Base-by-base conservation (phyloP, 2,329 filamentous ascomycete species). In the Lachnellula subtilissima region DNA sequence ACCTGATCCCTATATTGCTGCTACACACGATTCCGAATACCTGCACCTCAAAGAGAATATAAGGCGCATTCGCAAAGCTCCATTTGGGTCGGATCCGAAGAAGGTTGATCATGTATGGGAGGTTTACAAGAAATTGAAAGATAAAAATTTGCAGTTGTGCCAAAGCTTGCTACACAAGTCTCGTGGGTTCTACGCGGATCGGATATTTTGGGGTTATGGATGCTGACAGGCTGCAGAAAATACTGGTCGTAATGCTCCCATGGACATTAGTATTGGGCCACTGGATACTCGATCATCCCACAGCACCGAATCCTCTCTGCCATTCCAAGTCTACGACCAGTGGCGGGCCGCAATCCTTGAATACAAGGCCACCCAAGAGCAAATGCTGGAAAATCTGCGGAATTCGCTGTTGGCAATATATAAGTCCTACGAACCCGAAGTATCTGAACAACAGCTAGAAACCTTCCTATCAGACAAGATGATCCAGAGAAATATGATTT, bases 371-470 rank as follows among this genome's bases (percentile, higher is more conserved):
- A 72, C 72, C 39, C 69, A 79, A 19, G 74, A 78, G 53, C 60
- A 65, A 1, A 66, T 81, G 43, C 65, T 73, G 5, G 72, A 76
- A 7, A 71, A 73, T 3, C 71, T 78, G 19, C 70, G 70, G 54
- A 65, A 61, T n/a, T 75, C 71, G 43, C 64, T 81, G 1, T 65
- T 72, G 1, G 71, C 74, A 19, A 78, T 75, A 1, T 80, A 80
- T 58, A 73, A 71, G 57, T 72, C 67, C 23, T 76, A 77, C 52
- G 75, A 78, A 57, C 72, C 71, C 6, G 72, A 75, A 39, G 73
- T 73, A 4, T 76, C 76, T 0, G 69, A 69, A 6, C 69, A 73
- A 28, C 75, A 76, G 66, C 62, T 77, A 3, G 73, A 78, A 17
- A 65, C 67, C 1, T 65, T 81, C 0, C 74, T 80, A 47, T 66